Base-by-base conservation (phyloP, 495 filamentous ascomycete species). In the Penicillium goetzii region DNA sequence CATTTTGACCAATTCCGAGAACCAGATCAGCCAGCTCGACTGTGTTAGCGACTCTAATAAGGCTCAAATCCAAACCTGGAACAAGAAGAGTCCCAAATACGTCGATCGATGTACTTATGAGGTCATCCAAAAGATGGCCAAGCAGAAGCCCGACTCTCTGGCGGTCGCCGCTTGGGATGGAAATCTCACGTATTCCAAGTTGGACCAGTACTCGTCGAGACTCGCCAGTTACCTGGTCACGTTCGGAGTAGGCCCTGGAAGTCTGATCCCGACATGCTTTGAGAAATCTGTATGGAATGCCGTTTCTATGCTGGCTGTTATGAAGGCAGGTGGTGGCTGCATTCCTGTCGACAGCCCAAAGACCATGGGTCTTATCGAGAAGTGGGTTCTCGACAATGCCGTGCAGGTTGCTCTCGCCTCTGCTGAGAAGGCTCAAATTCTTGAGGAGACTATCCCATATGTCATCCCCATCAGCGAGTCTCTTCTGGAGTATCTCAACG, bases 81-180 rank as follows among this genome's bases (percentile, higher is more conserved):
- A 85, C 62, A 67, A 54, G n/a, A 63, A 69, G 25, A 71, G 70
- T 5, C 76, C 78, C 26, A 64, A 74, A 12, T 59, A 68, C 3
- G 68, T 79, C 21, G 62, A 82, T 14, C 69, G 70, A 25, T 80
- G 78, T 54, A 72, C 79, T 12, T 80, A 84, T 43, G 76, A 84
- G 10, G 62, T 79, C 12, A 62, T 85, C 8, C 64, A 73, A 15
- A 74, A 80, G 25, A 77, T 78, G 61, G 76, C 71, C 1, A 65
- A 65, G n/a, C 59, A 70, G 9, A 67, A 70, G 14, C 80, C 80
- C 1, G 65, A 76, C 38, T 58, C 74, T 25, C 59, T 72, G 33
- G 83, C 83, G 4, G 68, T 86, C 25, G 70, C 64, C 26, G 73
- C 76, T 17, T 81, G 83, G 79, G 86, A 88, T 70, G 81, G 76